Evolutionary conservation across 805 yeast species (phyloP).

Genomic region (Ogataea parapolymorpha): DNA sequence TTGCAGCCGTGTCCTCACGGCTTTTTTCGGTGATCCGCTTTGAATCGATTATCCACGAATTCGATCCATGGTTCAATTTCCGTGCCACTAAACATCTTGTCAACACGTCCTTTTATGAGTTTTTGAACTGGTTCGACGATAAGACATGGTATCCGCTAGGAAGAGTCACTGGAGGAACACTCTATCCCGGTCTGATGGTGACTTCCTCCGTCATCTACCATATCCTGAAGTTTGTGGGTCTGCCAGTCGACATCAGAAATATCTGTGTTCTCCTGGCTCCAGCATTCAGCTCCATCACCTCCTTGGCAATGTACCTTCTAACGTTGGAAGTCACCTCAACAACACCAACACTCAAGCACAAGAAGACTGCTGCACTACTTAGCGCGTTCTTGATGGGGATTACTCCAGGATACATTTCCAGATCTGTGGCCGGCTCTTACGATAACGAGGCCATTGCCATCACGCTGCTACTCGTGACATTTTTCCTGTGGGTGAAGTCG

Average conservation of each 20-base stretch:
- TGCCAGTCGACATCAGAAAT: constrained; percentile 93
- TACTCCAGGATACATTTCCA: constrained; percentile 97
- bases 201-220: constrained; percentile 91
- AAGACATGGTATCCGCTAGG: constrained; percentile 99
- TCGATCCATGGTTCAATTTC: constrained; percentile 95
- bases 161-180: constrained; percentile 97
- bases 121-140: constrained; percentile 97
- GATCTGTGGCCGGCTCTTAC: constrained; percentile 98
- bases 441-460: constrained; percentile 99
- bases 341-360: constrained; percentile 21
- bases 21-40: constrained; percentile 94
- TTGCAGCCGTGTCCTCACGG: constrained; percentile 90
- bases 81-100: constrained; percentile 94
- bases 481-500: constrained; percentile 93
- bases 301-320: constrained; percentile 81
- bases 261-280: constrained; percentile 96
- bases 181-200: constrained; percentile 98
- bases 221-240: constrained; percentile 54
- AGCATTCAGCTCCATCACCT: constrained; percentile 90
- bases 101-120: constrained; percentile 78
- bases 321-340: constrained; percentile 88
- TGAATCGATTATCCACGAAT: constrained; percentile 96
- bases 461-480: constrained; percentile 91
- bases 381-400: constrained; percentile 95
- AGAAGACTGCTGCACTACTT: constrained; percentile 73